Conservation (phyloP, 2,329 filamentous ascomycete species). For the Hymenoscyphus linearis region DNA sequence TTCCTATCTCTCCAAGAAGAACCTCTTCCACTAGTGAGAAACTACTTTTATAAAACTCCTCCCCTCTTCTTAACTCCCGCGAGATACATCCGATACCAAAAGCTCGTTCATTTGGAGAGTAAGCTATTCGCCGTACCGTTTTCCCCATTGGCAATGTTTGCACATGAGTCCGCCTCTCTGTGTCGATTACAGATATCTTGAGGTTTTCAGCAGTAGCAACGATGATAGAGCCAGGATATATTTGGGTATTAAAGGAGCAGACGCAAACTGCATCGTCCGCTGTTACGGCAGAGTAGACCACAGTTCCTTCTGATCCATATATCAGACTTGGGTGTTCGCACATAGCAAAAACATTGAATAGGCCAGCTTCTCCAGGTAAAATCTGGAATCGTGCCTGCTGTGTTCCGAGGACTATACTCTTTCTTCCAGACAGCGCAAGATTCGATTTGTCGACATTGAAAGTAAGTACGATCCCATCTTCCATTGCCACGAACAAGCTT, state of each 20-base stretch:
- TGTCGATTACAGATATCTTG: conserved; percentile 76
- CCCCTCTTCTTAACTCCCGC: conserved; percentile 62
- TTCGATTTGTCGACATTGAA: conserved; percentile 63
- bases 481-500: conserved; percentile 83
- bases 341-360: conserved; percentile 83
- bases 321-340: conserved; percentile 94
- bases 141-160: conserved; percentile 72
- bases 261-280: conserved; percentile 79
- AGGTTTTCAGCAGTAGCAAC: conserved; percentile 73
- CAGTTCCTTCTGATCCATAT: conserved; percentile 79
- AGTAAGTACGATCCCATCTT: conserved; percentile 84
- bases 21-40: conserved; percentile 90
- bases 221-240: conserved; percentile 74
- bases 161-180: conserved; percentile 81
- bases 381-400: conserved; percentile 78
- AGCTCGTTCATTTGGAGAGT: conserved; percentile 70
- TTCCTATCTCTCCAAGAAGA: conserved; percentile 70
- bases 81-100: conserved; percentile 86
- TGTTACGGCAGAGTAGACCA: conserved; percentile 90
- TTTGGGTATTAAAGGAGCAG: conserved; percentile 74
- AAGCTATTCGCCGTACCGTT: conserved; percentile 81
- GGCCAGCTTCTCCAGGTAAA: conserved; percentile 60
- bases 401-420: conserved; percentile 79
- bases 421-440: conserved; percentile 64
- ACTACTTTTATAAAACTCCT: conserved; percentile 72